A percentile compares a stretch with the other conserved stretches of the same genome.
Evolutionary conservation across 306 rosid genomes (phyloP).

Genomic region (Fragaria iinumae): DNA sequence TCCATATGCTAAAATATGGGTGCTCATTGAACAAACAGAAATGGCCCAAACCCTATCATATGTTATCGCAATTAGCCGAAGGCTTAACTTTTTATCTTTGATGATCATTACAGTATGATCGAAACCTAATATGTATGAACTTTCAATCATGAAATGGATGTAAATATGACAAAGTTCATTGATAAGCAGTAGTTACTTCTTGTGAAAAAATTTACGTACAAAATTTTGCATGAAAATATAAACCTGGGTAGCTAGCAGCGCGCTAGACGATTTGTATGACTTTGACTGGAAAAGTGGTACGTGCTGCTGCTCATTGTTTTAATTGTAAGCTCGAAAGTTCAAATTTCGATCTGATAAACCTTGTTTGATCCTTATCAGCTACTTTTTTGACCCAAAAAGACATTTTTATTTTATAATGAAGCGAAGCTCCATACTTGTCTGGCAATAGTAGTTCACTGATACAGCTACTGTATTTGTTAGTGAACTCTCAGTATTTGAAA

Average conservation of each 20-base stretch:
- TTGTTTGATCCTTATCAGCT: constrained; percentile 14
- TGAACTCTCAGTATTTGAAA: not conserved
- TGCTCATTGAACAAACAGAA: constrained; percentile 31
- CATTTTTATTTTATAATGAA: not conserved
- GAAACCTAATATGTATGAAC: constrained; percentile 21
- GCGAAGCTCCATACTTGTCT: constrained; percentile 2
- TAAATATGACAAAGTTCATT: constrained; percentile 32
- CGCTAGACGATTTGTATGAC: constrained; percentile 24
- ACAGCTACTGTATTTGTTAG: not conserved
- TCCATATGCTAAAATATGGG: constrained; percentile 22
- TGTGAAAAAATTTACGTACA: not conserved
- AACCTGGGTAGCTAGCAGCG: constrained; percentile 6
- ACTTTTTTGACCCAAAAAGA: constrained; percentile 11
- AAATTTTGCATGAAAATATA: constrained; percentile 25
- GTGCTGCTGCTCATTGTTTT: constrained; percentile 9
- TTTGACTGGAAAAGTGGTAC: constrained; percentile 31
- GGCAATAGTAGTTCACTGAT: not conserved
- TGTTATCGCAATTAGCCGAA: constrained; percentile 22
- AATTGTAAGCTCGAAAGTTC: constrained; percentile 25
- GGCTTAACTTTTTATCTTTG: constrained; percentile 35
- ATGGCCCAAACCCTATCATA: constrained; percentile 46
- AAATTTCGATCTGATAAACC: constrained; percentile 24
- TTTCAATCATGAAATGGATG: constrained; percentile 42
- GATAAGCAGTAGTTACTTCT: not conserved
- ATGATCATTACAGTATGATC: constrained; percentile 32